Conservation (phyloP, 768 basidiomycete genomes). For the Amanita muscaria region DNA sequence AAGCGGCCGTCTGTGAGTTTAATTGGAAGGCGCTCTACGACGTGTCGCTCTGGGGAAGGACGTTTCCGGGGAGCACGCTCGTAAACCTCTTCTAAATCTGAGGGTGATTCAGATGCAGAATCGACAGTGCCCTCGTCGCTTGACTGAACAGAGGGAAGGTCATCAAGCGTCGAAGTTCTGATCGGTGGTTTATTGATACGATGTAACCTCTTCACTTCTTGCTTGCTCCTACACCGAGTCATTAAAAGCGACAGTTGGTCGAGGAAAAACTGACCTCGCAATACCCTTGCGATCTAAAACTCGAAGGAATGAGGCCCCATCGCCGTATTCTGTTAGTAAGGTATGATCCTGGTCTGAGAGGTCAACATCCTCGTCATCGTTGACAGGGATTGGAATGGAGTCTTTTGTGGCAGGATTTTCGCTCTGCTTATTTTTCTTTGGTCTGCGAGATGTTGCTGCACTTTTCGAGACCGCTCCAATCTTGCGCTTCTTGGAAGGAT, state of each 20-base stretch:
- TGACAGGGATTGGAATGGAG: constrained; percentile 55
- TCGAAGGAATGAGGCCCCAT: constrained; percentile 56
- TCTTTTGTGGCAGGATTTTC: constrained; percentile 33
- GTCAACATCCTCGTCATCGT: constrained; percentile 40
- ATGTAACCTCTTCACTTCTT: constrained; percentile 67
- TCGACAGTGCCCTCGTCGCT: constrained; percentile 22
- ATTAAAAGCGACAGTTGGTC: not conserved
- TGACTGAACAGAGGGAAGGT: constrained; percentile 67
- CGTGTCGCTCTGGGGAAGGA: constrained; percentile 37
- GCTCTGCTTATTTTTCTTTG: constrained; percentile 16
- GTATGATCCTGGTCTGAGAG: constrained; percentile 66
- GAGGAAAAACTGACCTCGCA: constrained; percentile 45
- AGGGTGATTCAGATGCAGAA: constrained; percentile 16
- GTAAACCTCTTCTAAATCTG: constrained; percentile 66
- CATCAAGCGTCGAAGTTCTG: constrained; percentile 36
- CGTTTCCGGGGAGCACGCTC: constrained; percentile 53
- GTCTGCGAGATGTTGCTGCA: constrained; percentile 12
- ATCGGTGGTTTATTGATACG: constrained; percentile 52
- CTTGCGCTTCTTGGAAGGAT: constrained; percentile 56
- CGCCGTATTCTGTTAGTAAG: constrained; percentile 57
- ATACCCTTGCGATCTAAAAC: constrained; percentile 74
- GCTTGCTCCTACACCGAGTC: constrained; percentile 58
- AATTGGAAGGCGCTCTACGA: constrained; percentile 67
- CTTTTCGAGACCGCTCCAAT: constrained; percentile 23
- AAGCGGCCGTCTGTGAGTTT: constrained; percentile 79